Conservation (phyloP, 495 filamentous ascomycete genomes). For the Neurospora terricola region DNA sequence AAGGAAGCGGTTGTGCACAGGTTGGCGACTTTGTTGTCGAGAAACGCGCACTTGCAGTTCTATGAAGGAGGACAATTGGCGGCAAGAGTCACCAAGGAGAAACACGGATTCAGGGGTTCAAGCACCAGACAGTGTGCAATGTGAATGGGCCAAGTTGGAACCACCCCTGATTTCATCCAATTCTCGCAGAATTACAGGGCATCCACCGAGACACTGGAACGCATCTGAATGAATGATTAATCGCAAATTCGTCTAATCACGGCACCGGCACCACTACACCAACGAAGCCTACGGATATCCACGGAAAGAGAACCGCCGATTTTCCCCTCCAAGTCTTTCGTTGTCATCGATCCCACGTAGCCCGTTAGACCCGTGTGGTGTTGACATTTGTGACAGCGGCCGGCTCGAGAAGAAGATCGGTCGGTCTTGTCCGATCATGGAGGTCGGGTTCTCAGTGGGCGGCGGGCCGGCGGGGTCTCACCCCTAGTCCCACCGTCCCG, state of each 20-base stretch:
- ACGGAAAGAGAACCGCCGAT: background rate
- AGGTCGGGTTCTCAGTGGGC: background rate
- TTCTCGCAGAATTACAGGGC: background rate
- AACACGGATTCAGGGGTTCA: background rate
- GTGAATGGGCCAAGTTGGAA: background rate
- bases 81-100: background rate
- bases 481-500: background rate
- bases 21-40: background rate
- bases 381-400: background rate
- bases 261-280: background rate
- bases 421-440: background rate
- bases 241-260: background rate
- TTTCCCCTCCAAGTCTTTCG: background rate
- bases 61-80: background rate
- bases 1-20: background rate
- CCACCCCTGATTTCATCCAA: background rate
- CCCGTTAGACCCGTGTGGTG: background rate
- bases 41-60: background rate
- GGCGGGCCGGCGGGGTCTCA: background rate
- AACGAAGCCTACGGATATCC: background rate
- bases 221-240: background rate
- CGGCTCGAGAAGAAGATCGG: background rate
- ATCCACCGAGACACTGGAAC: background rate
- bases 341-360: background rate
- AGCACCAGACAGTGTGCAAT: background rate